Conservation (phyloP, 495 filamentous ascomycete genomes). For the Neurospora hispaniola region DNA sequence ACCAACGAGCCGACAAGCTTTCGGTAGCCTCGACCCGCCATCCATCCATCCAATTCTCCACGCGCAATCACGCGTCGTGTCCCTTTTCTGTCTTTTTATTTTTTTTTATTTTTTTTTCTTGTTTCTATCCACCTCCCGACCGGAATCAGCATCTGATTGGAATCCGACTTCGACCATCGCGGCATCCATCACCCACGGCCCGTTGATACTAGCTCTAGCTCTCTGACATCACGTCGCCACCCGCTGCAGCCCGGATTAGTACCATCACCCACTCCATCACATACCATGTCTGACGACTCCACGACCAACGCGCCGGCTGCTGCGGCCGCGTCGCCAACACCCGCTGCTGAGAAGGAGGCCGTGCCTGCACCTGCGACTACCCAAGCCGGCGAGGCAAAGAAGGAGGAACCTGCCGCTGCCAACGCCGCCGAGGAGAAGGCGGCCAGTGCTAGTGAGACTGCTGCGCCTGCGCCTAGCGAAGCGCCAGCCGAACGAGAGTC, state of each 20-base stretch:
- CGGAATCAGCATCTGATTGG: background rate
- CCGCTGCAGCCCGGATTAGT: background rate
- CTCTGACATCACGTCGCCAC: slow-evolving; percentile 21
- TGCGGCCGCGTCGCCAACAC: slow-evolving; percentile 6
- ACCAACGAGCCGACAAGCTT: background rate
- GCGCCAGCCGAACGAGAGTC: slow-evolving; percentile 6
- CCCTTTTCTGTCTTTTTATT: background rate
- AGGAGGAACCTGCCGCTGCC: slow-evolving; percentile 7
- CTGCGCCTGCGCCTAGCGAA: slow-evolving; percentile 10
- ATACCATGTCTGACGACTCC: slow-evolving; percentile 15
- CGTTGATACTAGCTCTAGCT: background rate
- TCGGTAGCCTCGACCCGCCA: background rate
- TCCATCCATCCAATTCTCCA: background rate
- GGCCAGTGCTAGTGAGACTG: background rate
- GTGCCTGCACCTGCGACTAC: slow-evolving; percentile 10
- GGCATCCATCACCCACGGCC: slow-evolving; percentile 7
- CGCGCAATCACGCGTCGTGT: background rate
- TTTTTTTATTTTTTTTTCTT: background rate
- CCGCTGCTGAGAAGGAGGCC: slow-evolving; percentile 6
- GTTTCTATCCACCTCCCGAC: background rate
- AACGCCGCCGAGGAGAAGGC: slow-evolving; percentile 3
- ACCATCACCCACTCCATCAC: background rate
- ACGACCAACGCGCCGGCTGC: slow-evolving; percentile 6
- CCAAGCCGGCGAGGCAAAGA: slow-evolving; percentile 5
- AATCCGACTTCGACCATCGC: slow-evolving; percentile 8